Evolutionary conservation across 1,139 yeast species (phyloP).

Genomic region (Candida anutae): DNA sequence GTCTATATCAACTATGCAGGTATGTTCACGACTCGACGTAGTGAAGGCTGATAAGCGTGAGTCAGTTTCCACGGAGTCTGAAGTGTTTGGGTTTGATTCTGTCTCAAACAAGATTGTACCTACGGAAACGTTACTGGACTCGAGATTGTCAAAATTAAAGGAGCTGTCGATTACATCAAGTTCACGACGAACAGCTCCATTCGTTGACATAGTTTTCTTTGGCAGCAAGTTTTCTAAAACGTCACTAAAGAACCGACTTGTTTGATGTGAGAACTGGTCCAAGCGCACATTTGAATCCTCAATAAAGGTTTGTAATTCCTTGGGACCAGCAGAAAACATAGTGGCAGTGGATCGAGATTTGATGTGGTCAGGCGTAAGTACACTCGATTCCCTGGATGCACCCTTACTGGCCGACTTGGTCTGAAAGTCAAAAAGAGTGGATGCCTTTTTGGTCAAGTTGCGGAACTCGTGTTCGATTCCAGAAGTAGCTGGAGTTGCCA

Average conservation of each 20-base stretch:
- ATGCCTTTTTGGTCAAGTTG: slow-evolving; percentile 1
- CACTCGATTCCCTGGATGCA: slow-evolving; percentile 4
- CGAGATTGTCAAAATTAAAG: slow-evolving; percentile 21
- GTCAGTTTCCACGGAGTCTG: too few species aligned
- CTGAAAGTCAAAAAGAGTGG: not conserved
- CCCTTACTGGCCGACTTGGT: slow-evolving; percentile 1
- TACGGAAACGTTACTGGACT: too few species aligned
- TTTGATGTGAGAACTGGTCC: slow-evolving; percentile 8
- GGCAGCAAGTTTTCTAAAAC: slow-evolving; percentile 11
- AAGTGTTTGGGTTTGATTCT: too few species aligned
- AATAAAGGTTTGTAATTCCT: slow-evolving; percentile 5
- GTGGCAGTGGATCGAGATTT: slow-evolving; percentile 17
- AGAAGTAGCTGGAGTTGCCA: not conserved
- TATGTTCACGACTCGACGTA: too few species aligned
- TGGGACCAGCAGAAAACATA: slow-evolving; percentile 9
- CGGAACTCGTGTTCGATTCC: not conserved
- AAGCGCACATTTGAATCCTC: slow-evolving; percentile 5
- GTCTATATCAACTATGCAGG: too few species aligned
- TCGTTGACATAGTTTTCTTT: too few species aligned
- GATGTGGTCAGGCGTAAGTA: slow-evolving; percentile 6
- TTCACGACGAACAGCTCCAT: too few species aligned
- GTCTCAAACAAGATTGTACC: too few species aligned
- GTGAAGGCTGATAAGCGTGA: too few species aligned
- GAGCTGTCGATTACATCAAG: slow-evolving; percentile 17
- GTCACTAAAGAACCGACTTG: slow-evolving; percentile 9